A percentile compares a stretch with the other conserved stretches of the same genome.
Conservation (phyloP, 2,329 filamentous ascomycete genomes). For the Colletotrichum tanaceti region DNA sequence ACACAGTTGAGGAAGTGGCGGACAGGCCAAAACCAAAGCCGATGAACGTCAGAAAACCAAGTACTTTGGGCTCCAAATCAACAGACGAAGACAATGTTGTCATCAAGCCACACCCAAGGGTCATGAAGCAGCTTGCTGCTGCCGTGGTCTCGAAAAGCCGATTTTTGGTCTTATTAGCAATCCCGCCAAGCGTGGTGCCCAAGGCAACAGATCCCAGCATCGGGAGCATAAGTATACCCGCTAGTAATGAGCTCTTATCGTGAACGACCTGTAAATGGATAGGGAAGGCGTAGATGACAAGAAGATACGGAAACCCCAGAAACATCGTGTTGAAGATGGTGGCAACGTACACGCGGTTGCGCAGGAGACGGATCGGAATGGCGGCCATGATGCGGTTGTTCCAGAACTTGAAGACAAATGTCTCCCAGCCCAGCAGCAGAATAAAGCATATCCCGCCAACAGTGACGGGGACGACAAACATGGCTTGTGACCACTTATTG, state of each 20-base stretch:
- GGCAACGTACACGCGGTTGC: conserved; percentile 58
- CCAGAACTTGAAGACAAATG: conserved; percentile 47
- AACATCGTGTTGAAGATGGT: conserved; percentile 59
- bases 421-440: conserved; percentile 55
- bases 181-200: conserved; percentile 57
- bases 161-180: conserved; percentile 56
- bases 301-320: conserved; percentile 62
- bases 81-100: conserved; percentile 49
- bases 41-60: conserved; percentile 63
- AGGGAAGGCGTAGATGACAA: conserved; percentile 62
- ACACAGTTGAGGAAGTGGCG: conserved; percentile 60
- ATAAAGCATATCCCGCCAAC: conserved; percentile 52
- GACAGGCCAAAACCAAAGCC: conserved; percentile 65
- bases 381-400: conserved; percentile 53
- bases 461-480: conserved; percentile 57
- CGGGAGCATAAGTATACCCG: conserved; percentile 64
- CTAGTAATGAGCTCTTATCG: conserved; percentile 56
- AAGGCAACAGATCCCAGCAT: conserved; percentile 62
- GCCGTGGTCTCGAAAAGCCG: conserved; percentile 58
- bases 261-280: conserved; percentile 63
- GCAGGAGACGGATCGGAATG: conserved; percentile 61
- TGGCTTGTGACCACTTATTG: conserved; percentile 55
- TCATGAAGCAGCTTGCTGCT: conserved; percentile 55
- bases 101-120: conserved; percentile 60
- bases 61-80: conserved; percentile 56